These are phyloP conservation scores for Nannizzia gypsea DNA, from an alignment of 2,329 filamentous ascomycete species.

Conservation along the genomic window DNA sequence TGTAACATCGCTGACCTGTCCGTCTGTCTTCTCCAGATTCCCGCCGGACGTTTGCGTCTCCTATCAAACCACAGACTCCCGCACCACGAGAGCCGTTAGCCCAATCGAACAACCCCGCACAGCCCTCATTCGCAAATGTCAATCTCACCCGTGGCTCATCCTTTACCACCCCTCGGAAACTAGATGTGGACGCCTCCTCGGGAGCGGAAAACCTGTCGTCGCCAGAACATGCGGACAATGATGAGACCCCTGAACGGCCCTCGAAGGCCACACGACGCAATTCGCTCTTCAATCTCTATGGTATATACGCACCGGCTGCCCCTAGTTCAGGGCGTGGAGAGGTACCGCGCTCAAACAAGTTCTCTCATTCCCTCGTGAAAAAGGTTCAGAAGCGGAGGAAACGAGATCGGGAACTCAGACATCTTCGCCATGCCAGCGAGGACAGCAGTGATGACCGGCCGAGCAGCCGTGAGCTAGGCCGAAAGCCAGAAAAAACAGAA, in stretches of 20 bases:
- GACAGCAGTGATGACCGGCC: slow-evolving; percentile 34
- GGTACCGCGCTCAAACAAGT: slow-evolving; percentile 42
- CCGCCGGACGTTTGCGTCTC: slow-evolving; percentile 33
- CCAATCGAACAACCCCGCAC: slow-evolving; percentile 40
- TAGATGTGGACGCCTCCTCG: slow-evolving; percentile 38
- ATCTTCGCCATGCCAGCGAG: slow-evolving; percentile 30
- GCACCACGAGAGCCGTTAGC: slow-evolving; percentile 39
- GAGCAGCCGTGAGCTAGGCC: slow-evolving; percentile 25
- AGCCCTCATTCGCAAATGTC: slow-evolving; percentile 22
- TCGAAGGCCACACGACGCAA: slow-evolving; percentile 27
- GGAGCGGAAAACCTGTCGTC: slow-evolving; percentile 37
- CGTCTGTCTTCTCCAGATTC: slow-evolving; percentile 21
- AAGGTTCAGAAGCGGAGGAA: slow-evolving; percentile 40
- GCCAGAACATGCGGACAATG: slow-evolving; percentile 35
- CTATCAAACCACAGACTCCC: slow-evolving; percentile 39
- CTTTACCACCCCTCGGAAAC: slow-evolving; percentile 40
- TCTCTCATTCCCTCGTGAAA: slow-evolving; percentile 34
- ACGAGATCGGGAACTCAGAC: slow-evolving; percentile 35
- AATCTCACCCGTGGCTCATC: slow-evolving; percentile 28
- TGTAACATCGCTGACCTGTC: not conserved
- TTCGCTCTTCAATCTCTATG: slow-evolving; percentile 32
- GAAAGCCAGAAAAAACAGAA: not conserved
- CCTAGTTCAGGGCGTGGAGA: slow-evolving; percentile 52
- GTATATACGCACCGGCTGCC: slow-evolving; percentile 28
- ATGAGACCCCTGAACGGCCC: slow-evolving; percentile 37